Base-by-base conservation (phyloP, 208 protist genomes). In the Acanthamoeba healyi region DNA sequence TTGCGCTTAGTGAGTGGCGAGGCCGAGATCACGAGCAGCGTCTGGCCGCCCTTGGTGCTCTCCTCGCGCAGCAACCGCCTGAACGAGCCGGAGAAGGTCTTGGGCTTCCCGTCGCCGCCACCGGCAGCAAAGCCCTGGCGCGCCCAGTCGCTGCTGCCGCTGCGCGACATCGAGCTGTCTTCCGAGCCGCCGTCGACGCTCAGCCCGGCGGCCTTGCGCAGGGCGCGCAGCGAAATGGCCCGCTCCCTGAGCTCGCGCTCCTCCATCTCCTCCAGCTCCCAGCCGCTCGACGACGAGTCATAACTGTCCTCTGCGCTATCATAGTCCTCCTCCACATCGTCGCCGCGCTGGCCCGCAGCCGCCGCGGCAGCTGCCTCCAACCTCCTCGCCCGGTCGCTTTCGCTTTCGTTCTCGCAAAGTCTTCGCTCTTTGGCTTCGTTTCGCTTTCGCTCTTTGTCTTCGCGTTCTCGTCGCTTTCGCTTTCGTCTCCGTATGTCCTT, bases 211-310 rank as follows among this genome's bases (percentile, higher is more conserved):
- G 74, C 74, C 44, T 56, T 49, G 74, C 74, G 74, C 42, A 84
- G 17, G 74, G 74, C 74, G 44, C 74, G 74, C 5, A 84, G 42
- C 32, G 74, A 84, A 24, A 84, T 84, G 42, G 38, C 46, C 44
- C 74, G 74, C 42, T 84, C 74, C 19, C 74, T 6, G 32, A 84
- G 42, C 42, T 84, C 74, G 42, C 74, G 38, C 32, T 84, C 74
- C 42, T 84, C 74, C 74, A 84, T 84, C 22, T 84, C 74, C 74
- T 84, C 74, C 3, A 56, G 74, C 74, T 84, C 74, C 74, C 74
- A 84, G 22, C 74, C 74, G 44, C 74, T 84, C 44, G 74, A 84
- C 74, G 74, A 84, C 15, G 74, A 84, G 74, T 84, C 74, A 22
- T 77, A 70, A 19, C n/a, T 70, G 26, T 81, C 72, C 38, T 49